Base-by-base conservation (phyloP, 2,329 filamentous ascomycete species). In the Fusarium secorum region DNA sequence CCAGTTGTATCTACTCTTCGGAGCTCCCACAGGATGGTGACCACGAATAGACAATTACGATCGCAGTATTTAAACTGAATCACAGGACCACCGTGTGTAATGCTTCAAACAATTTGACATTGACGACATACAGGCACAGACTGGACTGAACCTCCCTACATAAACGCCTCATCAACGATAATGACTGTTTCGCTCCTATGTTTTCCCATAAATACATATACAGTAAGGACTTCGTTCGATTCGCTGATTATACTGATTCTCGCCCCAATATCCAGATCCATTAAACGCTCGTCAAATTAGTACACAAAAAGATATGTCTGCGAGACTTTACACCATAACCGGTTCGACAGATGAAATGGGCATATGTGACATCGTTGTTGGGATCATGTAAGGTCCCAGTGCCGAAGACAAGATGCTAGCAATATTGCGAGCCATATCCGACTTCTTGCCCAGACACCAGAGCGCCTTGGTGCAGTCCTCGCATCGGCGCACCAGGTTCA, bases 361-460 rank as follows among this genome's bases (percentile, higher is more conserved):
- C 48, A 74, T 62, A 14, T 64, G 51, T 32, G 73, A 56, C 20
- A 75, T 67, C 5, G 53, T 52, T 18, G 71, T 63, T n/a, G 65
- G 64, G 55, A 74, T 72, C 69, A 76, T 66, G 36, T 74, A 76
- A n/a, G 74, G 74, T 5, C 68, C 67, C 55, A 76, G 54, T 52
- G 74, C 74, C 36, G 69, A 68, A 32, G 74, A 75, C 20, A 76
- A 59, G 44, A 76, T 76, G 41, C 63, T 72, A 7, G 73, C 74
- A 59, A 76, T 76, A 51, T 74, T 76, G 32, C 74, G 74, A 30
- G 78, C 75, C 77, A 79, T 87, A 68, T 88, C 86, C 6, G 86
- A 88, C 73, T 88, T 89, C 62, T 83, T 83, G 4, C 86, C 86
- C 22, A 89, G 77, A 57, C 85, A 85, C 81, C 85, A 86, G 30